Percentiles rank a stretch among this genome's conserved stretches.
These are phyloP conservation scores for Graphilbum fragrans DNA, from an alignment of 2,329 filamentous ascomycete species.

Conservation along the genomic window DNA sequence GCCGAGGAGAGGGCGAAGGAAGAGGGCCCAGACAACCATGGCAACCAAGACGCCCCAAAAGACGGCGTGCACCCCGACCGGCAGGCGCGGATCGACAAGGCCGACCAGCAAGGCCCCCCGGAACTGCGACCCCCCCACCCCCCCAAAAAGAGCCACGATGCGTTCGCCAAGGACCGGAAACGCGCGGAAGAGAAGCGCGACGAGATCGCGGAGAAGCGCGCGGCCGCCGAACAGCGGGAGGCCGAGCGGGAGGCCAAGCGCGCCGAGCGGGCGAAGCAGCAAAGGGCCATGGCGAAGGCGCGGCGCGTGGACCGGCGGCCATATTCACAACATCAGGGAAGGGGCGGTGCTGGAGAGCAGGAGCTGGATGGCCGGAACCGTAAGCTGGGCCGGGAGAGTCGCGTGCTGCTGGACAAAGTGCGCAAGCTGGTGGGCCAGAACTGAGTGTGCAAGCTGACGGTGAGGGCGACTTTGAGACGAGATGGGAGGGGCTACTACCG, in stretches of 20 bases:
- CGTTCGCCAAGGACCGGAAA: constrained; percentile 25
- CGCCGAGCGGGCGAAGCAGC: constrained; percentile 6
- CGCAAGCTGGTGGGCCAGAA: constrained; percentile 51
- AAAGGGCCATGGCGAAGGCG: constrained; percentile 59
- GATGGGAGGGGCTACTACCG: no score
- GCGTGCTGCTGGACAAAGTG: constrained; percentile 64
- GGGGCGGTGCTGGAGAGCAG: neutral
- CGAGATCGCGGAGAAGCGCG: constrained; percentile 35
- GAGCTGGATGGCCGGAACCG: constrained; percentile 21
- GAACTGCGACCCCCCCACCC: constrained; percentile 39
- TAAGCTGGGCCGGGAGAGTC: constrained; percentile 73
- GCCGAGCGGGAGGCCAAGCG: constrained; percentile 54
- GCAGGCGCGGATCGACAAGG: constrained; percentile 18
- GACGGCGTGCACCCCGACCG: constrained; percentile 26
- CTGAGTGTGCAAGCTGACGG: neutral
- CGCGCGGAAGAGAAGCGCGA: constrained; percentile 41
- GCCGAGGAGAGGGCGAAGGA: neutral
- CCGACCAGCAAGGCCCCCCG: constrained; percentile 13
- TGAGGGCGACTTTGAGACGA: neutral
- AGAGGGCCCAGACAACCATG: neutral
- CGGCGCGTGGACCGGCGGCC: constrained; percentile 41
- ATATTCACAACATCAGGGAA: constrained; percentile 26
- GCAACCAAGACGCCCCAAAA: neutral
- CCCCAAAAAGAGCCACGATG: constrained; percentile 1
- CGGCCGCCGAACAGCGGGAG: constrained; percentile 52